Conservation (phyloP, 305 asterid genomes). For the Fraxinus latifolia region DNA sequence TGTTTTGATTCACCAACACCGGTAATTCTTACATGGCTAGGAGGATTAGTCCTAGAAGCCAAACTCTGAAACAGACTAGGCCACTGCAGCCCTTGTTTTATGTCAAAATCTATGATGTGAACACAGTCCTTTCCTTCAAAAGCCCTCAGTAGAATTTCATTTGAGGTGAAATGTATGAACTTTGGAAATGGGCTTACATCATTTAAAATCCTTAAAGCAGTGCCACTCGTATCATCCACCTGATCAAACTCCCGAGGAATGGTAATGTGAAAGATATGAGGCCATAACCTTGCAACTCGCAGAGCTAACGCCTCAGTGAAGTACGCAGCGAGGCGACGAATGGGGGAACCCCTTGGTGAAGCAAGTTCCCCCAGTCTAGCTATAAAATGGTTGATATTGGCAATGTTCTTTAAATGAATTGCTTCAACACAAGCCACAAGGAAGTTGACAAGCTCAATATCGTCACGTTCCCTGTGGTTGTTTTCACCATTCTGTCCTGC, state of each 20-base stretch:
- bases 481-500: slow-evolving; percentile 36
- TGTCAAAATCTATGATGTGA: slow-evolving; percentile 85
- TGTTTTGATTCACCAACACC: slow-evolving; percentile 89
- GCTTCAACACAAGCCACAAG: slow-evolving; percentile 79
- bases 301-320: slow-evolving; percentile 80
- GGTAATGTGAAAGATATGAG: slow-evolving; percentile 59
- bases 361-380: slow-evolving; percentile 86
- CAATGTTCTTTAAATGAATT: slow-evolving; percentile 51
- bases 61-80: slow-evolving; percentile 84
- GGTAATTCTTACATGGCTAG: slow-evolving; percentile 77
- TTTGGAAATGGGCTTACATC: slow-evolving; percentile 72
- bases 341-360: slow-evolving; percentile 75
- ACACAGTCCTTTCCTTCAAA: slow-evolving; percentile 78
- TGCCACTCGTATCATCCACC: slow-evolving; percentile 44
- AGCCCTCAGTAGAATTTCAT: slow-evolving; percentile 73
- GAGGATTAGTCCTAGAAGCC: slow-evolving; percentile 65
- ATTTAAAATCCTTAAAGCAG: slow-evolving; percentile 60
- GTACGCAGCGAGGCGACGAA: slow-evolving; percentile 73
- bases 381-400: slow-evolving; percentile 55
- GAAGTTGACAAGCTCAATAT: slow-evolving; percentile 63
- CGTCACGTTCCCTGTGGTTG: slow-evolving; percentile 47
- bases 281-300: slow-evolving; percentile 75
- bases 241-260: slow-evolving; percentile 68
- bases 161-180: slow-evolving; percentile 83
- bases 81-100: slow-evolving; percentile 93